Evolutionary conservation across 345 rosid species (phyloP), one percentile per base, ranked within the genome.

Genomic region (Syzygium aqueum): DNA sequence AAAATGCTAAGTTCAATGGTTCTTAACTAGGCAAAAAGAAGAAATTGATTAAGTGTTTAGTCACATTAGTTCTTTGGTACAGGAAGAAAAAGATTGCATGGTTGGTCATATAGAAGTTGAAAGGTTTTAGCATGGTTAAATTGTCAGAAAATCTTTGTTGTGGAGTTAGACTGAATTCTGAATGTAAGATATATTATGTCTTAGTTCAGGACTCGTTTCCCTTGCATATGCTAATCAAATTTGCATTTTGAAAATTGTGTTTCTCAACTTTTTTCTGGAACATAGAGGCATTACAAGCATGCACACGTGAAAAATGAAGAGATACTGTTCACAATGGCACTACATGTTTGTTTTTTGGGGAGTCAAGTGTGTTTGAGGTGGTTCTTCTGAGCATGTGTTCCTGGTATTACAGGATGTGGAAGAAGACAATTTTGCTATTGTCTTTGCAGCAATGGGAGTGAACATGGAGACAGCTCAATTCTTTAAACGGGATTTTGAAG

Each of bases 381-480:
- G 80, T 73, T 73, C 80, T 37, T 73, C 80, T 37, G 80, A 73
- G 25, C 7, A 37, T 78, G n/a, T 53, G 27, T 49, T 88, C 49
- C 78, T 88, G 56, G 52, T 85, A 84, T 90, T 89, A 84, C 91
- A 97, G 99, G 98, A 91, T 90, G 93, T 84, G 23, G 98, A 93
- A 88, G 99, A 97, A 88, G 99, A 96, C 92, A 97, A 96, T 89
- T 97, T 97, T 91, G 99, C 99, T 43, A 97, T 96, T 90, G 99
- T 97, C 43, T 97, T 97, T 88, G 99, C 99, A 54, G 99, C 99
- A 83, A 96, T 97, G 99, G 98, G 99, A 88, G 99, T 97, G 85
- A 97, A 97, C 93, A 97, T 96, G 98, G 98, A 97, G 91, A 97
- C 99, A 77, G 98, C 99, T 30, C 98, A 97, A 89, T 97, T 97